Percentiles rank a stretch among this genome's conserved stretches.
These are phyloP conservation scores for Colletotrichum chlorophyti DNA, from an alignment of 2,329 filamentous ascomycete genomes.

Conservation along the genomic window DNA sequence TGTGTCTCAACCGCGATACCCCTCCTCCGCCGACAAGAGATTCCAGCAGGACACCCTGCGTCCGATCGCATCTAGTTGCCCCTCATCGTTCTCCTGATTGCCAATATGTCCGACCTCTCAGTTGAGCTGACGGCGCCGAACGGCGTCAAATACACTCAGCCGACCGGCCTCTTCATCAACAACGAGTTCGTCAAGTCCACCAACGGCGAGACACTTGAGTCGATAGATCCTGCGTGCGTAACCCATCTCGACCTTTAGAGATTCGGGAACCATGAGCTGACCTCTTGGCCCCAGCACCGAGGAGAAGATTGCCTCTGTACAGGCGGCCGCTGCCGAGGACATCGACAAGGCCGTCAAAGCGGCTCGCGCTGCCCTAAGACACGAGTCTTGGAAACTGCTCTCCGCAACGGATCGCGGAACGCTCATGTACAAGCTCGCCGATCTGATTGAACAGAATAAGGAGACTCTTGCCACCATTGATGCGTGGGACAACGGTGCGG, in stretches of 20 bases:
- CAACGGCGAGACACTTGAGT: constrained; percentile 61
- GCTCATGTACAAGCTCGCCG: constrained; percentile 74
- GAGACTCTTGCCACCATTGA: constrained; percentile 61
- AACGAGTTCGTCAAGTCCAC: constrained; percentile 73
- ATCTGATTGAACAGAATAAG: constrained; percentile 71
- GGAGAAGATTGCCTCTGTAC: constrained; percentile 64
- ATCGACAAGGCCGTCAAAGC: constrained; percentile 70
- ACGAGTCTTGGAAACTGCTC: constrained; percentile 73
- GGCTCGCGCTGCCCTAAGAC: constrained; percentile 72
- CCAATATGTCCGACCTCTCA: constrained; percentile 24
- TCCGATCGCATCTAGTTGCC: background rate
- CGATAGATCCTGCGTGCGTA: constrained; percentile 67
- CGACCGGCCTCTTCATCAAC: constrained; percentile 78
- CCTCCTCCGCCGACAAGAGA: too few species aligned
- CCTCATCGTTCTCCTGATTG: background rate
- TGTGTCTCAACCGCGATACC: too few species aligned
- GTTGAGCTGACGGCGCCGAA: constrained; percentile 73
- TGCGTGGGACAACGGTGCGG: constrained; percentile 70
- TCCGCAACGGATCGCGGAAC: constrained; percentile 70
- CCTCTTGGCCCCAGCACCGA: background rate
- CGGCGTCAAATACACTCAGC: constrained; percentile 70
- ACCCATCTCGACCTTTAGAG: background rate
- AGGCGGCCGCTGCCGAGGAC: constrained; percentile 69
- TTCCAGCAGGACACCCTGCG: background rate
- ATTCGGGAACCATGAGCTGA: background rate